Conservation (phyloP, 495 filamentous ascomycete genomes). For the Sordaria brevicollis region DNA sequence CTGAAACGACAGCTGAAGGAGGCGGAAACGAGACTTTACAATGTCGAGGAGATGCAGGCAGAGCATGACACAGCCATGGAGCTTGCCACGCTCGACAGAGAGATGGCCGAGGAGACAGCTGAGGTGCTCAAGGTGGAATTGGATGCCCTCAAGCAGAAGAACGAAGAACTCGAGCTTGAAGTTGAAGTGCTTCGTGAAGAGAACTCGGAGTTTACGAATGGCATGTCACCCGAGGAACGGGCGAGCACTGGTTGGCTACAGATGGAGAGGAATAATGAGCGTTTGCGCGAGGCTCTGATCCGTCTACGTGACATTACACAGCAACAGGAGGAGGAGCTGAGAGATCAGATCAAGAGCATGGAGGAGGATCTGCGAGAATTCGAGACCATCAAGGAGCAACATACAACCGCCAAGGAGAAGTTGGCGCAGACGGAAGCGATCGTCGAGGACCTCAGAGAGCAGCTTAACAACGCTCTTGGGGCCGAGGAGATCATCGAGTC, state of each 20-base stretch:
- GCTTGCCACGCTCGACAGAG: conserved; percentile 78
- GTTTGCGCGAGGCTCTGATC: conserved; percentile 77
- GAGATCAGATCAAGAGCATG: conserved; percentile 63
- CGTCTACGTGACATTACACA: conserved; percentile 77
- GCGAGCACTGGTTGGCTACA: conserved; percentile 80
- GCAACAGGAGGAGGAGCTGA: conserved; percentile 72
- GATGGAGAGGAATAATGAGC: conserved; percentile 81
- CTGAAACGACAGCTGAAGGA: conserved; percentile 70
- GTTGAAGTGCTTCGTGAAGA: conserved; percentile 80
- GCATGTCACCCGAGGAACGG: conserved; percentile 81
- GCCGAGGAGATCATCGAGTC: conserved; percentile 92
- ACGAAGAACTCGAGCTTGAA: conserved; percentile 81
- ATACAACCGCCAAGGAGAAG: conserved; percentile 58
- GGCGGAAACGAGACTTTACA: conserved; percentile 52
- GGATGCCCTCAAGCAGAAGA: conserved; percentile 59
- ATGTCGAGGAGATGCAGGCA: conserved; percentile 61
- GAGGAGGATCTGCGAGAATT: conserved; percentile 71
- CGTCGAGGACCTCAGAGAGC: conserved; percentile 78
- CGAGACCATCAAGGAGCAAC: conserved; percentile 57
- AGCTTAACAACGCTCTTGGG: conserved; percentile 76
- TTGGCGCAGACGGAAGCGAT: conserved; percentile 61
- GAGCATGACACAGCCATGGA: conserved; percentile 81
- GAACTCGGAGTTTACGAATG: conserved; percentile 68
- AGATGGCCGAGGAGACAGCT: conserved; percentile 92
- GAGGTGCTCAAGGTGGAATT: conserved; percentile 73